phyloP scores from a whole-genome alignment of 768 basidiomycete genomes.

The Panaeolus papilionaceus region DNA sequence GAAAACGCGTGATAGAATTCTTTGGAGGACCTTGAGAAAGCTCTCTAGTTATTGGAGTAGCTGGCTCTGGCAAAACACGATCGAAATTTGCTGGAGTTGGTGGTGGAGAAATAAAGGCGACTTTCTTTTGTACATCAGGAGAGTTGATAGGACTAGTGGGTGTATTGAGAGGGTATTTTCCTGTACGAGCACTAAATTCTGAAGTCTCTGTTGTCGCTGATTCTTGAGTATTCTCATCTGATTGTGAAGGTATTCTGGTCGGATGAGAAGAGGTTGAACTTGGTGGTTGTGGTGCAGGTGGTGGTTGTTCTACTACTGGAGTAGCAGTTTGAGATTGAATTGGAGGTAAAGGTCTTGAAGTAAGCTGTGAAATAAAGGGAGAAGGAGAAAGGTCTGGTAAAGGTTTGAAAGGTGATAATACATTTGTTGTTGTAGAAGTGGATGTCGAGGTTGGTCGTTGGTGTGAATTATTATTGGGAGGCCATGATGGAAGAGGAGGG shows the following conservation, averaged over 20 bases:
- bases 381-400: conserved; percentile 67
- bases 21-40: conserved; percentile 49
- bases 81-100: conserved; percentile 69
- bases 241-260: conserved; percentile 25
- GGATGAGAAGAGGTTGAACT: conserved; percentile 21
- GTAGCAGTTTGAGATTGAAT: conserved; percentile 34
- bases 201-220: conserved; percentile 37
- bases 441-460: conserved; percentile 40
- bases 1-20: conserved; percentile 79
- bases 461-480: conserved; percentile 46
- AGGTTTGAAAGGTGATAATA: conserved; percentile 66
- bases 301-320: conserved; percentile 21
- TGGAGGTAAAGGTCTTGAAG: conserved; percentile 36
- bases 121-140: conserved; percentile 77
- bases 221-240: conserved; percentile 30
- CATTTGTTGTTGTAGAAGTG: conserved; percentile 47
- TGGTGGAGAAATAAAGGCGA: conserved; percentile 85
- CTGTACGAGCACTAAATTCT: conserved; percentile 38
- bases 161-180: conserved; percentile 44
- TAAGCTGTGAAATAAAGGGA: conserved; percentile 40
- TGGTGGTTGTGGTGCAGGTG: conserved; percentile 25
- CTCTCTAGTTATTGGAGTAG: conserved; percentile 35
- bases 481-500: conserved; percentile 74
- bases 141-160: conserved; percentile 32
- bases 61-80: conserved; percentile 54